Base-by-base conservation (phyloP, 2,329 filamentous ascomycete genomes). In the Ophiosphaerella narmari region DNA sequence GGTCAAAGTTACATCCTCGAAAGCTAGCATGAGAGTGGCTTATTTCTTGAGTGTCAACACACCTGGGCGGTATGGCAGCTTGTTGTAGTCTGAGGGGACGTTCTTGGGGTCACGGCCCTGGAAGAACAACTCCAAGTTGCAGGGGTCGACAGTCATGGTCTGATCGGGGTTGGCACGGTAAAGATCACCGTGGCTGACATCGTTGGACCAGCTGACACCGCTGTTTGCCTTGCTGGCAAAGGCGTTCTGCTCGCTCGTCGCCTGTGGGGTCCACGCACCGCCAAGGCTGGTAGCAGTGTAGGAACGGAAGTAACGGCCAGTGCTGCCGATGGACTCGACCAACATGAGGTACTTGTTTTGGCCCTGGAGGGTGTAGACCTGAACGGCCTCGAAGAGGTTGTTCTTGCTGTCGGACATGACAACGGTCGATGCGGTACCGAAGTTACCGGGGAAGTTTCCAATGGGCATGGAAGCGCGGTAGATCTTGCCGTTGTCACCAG, bases 171-270 rank as follows among this genome's bases (percentile, higher is more conserved):
- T 80, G 49, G 55, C 75, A 50, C 85, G 79, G 48, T 87, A 63
- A 35, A 87, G 66, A 54, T 88, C 86, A 32, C 86, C 86, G 61
- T 87, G 84, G 63, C 81, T 85, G 65, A 88, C 86, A 52, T 86
- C 83, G 66, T 86, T 82, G 39, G 84, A 86, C 85, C 85, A 88
- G 14, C 77, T 78, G 1, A 83, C 83, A 33, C 82, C 85, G 42
- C 79, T 86, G 73, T 87, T 88, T 24, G 78, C 82, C 74, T 85
- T 85, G 60, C 86, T 83, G n/a, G 85, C 85, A 52, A 88, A 88
- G 0, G 86, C 84, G n/a, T 69, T 73, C 58, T 62, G 69, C 74
- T 87, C 85, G 12, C 62, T 77, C 1, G 74, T 74, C 2, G 84
- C 82, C 60, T 86, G 80, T 8, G 78, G 57, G 0, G 82, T 85